Evolutionary conservation across 2,329 filamentous ascomycete genomes (phyloP).

Genomic region (Pyrenochaeta sp.): DNA sequence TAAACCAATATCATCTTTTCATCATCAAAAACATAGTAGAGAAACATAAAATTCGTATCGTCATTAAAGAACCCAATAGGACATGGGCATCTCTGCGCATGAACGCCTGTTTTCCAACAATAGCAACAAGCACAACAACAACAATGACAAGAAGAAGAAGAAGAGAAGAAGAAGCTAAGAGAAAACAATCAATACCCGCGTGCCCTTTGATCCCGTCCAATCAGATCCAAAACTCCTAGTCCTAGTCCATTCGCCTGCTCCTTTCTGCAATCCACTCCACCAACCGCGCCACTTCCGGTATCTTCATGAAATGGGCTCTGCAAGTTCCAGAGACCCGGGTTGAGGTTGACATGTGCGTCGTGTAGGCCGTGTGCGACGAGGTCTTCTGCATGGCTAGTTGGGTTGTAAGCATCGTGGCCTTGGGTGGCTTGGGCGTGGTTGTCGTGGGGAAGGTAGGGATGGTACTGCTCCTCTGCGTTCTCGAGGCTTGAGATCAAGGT

Average conservation of each 20-base stretch:
- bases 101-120: no score
- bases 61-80: no score
- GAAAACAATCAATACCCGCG: conserved; percentile 18
- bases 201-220: conserved; percentile 30
- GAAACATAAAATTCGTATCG: no score
- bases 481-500: conserved; percentile 33
- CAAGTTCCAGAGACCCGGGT: conserved; percentile 35
- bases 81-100: no score
- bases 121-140: no score
- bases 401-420: conserved; percentile 4
- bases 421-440: conserved; percentile 1
- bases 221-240: conserved; percentile 22
- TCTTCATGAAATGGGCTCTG: conserved; percentile 38
- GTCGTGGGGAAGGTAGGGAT: conserved; percentile 1
- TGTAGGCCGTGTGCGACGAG: conserved; percentile 22
- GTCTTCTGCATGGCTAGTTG: conserved; percentile 7
- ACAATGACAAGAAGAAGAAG: no score
- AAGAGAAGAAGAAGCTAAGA: no score
- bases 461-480: conserved; percentile 30
- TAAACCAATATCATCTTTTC: no score
- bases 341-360: conserved; percentile 13
- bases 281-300: conserved; percentile 24
- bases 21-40: no score
- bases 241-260: conserved; percentile 1
- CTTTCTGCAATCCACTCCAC: conserved; percentile 5